Percentiles rank a stretch among this genome's conserved stretches.
Evolutionary conservation across 2,329 filamentous ascomycete species (phyloP).

Genomic region (Diplodia sapinea): DNA sequence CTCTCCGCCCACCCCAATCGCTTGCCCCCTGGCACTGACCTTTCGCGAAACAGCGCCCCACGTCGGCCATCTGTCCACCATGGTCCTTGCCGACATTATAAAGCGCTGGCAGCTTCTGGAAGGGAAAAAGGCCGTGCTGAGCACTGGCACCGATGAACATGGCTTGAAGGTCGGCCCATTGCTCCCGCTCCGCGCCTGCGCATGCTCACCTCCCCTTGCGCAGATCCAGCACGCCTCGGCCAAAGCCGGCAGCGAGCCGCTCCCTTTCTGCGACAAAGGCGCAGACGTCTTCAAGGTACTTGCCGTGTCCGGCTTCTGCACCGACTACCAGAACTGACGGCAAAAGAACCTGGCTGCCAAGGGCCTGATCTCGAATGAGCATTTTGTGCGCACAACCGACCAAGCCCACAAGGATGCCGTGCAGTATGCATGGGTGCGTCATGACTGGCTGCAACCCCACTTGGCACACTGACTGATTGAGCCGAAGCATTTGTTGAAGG

Average conservation of each 20-base stretch:
- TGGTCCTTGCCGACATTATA: constrained; percentile 87
- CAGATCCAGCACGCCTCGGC: constrained; percentile 74
- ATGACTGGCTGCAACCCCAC: neutral
- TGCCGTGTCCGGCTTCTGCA: too few relatives aligned
- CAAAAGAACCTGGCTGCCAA: constrained; percentile 67
- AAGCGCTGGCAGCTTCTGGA: constrained; percentile 88
- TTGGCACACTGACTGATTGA: constrained; percentile 25
- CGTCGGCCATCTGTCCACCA: constrained; percentile 91
- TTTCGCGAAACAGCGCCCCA: constrained; percentile 71
- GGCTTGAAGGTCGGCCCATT: constrained; percentile 73
- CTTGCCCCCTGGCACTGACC: neutral
- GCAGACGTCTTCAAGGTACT: constrained; percentile 74
- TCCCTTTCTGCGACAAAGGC: constrained; percentile 87
- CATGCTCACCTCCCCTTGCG: constrained; percentile 55
- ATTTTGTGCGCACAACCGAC: constrained; percentile 94
- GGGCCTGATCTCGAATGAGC: constrained; percentile 75
- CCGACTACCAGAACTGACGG: neutral
- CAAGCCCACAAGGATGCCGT: constrained; percentile 81
- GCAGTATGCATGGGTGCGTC: constrained; percentile 78
- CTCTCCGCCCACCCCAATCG: neutral
- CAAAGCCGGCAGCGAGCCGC: constrained; percentile 71
- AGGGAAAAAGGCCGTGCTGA: constrained; percentile 72
- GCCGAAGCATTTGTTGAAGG: constrained; percentile 68
- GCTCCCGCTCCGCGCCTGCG: constrained; percentile 2
- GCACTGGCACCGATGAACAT: constrained; percentile 96